Base-by-base conservation (phyloP, 768 basidiomycete species). In the Pholiota conissans region DNA sequence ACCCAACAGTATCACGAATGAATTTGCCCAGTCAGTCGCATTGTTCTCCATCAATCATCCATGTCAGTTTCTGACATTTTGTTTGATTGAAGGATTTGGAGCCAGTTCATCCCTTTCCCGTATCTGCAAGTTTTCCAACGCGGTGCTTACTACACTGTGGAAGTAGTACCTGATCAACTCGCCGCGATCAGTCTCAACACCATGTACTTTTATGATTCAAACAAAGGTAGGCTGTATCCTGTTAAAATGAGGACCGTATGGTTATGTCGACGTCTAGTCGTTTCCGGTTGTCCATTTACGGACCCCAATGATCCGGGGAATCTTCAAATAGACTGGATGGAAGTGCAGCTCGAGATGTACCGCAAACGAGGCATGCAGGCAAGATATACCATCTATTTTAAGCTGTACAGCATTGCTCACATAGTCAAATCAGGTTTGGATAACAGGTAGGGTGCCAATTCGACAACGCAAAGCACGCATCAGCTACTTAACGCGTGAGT, bases 191-290 rank as follows among this genome's bases (percentile, higher is more conserved):
- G 88, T 62, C 75, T 95, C 51, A 97, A 95, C 71, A 94, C 93
- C 0, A 82, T 95, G 74, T 95, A 91, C 73, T 95, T 91, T 75
- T 95, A 90, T 70, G 90, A 92, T 69, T 86, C 89, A 13, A 95
- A 95, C 71, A 90, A 91, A 76, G 88, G 91, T 89, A 52, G 30
- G 42, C 11, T 2, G 9, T 11, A 24, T 39, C 2, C 24, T 24
- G 6, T 24, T 5, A 45, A 22, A 22, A 3, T 45, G 20, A 11
- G 11, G 42, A 45, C 1, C 9, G 18, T 45, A 22, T 22, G 42
- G 56, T 56, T 29, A 55, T 67, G 20, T 26, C 50, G 27, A 52
- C 49, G 66, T 51, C 16, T 61, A 93, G 92, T 87, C 62, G 90
- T 91, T 39, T 81, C 84, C 63, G 92, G 92, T 14, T 94, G 93